Percentiles rank a stretch among this genome's conserved stretches.
Conservation (phyloP, 2,329 filamentous ascomycete genomes). For the Colletotrichum acutatum region DNA sequence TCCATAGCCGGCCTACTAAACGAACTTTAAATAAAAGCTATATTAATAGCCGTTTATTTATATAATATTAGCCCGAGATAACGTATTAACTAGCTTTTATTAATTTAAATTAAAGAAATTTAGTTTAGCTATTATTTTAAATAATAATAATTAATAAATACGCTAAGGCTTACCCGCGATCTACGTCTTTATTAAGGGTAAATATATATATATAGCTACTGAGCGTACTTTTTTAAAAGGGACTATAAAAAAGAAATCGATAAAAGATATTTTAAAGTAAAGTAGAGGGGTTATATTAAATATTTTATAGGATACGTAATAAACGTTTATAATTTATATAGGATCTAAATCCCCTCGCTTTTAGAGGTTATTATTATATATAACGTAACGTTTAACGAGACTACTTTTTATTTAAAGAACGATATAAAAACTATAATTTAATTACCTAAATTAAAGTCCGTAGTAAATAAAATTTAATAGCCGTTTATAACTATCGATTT, state of each 20-base stretch:
- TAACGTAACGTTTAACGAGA: background rate
- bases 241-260: no score
- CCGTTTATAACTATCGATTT: no score
- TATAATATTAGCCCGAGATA: background rate
- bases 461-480: background rate
- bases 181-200: background rate
- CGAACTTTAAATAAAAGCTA: background rate
- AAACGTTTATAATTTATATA: background rate
- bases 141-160: background rate
- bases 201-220: background rate
- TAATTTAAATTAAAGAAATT: background rate
- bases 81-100: rapidly evolving
- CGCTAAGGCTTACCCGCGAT: rapidly evolving
- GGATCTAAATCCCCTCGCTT: background rate
- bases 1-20: background rate
- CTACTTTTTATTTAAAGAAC: background rate
- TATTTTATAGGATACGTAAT: background rate
- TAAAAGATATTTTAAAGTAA: no score
- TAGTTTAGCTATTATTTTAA: background rate
- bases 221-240: background rate
- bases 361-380: background rate
- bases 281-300: background rate
- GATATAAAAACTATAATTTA: rapidly evolving
- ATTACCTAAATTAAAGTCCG: rapidly evolving
- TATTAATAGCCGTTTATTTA: background rate